A percentile compares a stretch with the other conserved stretches of the same genome.
Evolutionary conservation across 257 asterid genomes (phyloP).

Genomic region (Schizonepeta tenuifolia): DNA sequence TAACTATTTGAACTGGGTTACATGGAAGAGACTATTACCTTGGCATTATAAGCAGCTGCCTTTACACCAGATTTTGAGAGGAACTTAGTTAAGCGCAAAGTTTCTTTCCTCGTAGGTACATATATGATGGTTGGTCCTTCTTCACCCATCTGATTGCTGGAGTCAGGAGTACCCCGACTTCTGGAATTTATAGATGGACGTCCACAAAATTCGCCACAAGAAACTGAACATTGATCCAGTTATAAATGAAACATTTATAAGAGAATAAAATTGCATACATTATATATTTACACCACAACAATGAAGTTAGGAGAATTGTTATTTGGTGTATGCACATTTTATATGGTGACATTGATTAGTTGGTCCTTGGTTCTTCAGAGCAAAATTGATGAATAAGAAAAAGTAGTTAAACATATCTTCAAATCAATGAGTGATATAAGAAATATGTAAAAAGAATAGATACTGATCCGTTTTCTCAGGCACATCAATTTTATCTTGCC

Average conservation of each 20-base stretch:
- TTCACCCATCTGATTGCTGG: slow-evolving; percentile 37
- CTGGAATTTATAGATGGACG: slow-evolving; percentile 37
- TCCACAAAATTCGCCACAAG: slow-evolving; percentile 69
- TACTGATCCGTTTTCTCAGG: neutral
- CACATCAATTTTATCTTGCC: slow-evolving; percentile 12
- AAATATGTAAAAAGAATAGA: slow-evolving; percentile 6
- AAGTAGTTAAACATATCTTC: slow-evolving; percentile 13
- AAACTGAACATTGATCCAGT: slow-evolving; percentile 50
- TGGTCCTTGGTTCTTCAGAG: slow-evolving; percentile 4
- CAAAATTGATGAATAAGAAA: slow-evolving; percentile 9
- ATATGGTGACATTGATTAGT: neutral
- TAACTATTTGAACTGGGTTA: slow-evolving; percentile 9
- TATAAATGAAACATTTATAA: neutral
- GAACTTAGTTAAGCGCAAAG: slow-evolving; percentile 65
- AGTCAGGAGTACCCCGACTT: slow-evolving; percentile 31
- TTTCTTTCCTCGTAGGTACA: slow-evolving; percentile 80
- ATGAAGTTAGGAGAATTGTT: neutral
- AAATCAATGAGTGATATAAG: slow-evolving; percentile 15
- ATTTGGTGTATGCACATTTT: neutral
- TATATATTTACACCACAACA: slow-evolving; percentile 1
- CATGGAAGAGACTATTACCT: slow-evolving; percentile 49
- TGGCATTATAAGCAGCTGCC: slow-evolving; percentile 86
- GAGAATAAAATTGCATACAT: slow-evolving; percentile 5
- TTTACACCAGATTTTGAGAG: slow-evolving; percentile 60
- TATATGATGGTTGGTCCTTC: slow-evolving; percentile 73